These are phyloP conservation scores for Brassica nigra DNA, from an alignment of 345 rosid genomes.

Conservation along the genomic window DNA sequence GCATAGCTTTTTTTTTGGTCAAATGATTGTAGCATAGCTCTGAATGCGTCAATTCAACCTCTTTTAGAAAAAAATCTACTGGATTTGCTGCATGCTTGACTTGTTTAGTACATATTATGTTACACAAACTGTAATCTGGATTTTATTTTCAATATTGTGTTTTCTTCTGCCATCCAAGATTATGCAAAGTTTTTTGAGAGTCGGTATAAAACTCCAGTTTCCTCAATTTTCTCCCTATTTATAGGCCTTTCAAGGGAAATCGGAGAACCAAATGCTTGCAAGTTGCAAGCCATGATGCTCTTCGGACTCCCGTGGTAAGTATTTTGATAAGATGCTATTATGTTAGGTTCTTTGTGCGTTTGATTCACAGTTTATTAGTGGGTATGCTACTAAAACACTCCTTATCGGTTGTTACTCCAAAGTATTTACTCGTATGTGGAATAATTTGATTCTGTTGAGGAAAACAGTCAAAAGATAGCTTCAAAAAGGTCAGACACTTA, in stretches of 20 bases:
- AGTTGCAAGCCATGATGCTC: constrained; percentile 11
- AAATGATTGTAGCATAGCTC: neutral
- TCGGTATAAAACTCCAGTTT: neutral
- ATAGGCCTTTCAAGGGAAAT: constrained; percentile 49
- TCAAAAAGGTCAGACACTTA: neutral
- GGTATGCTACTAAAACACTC: neutral
- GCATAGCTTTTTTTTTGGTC: neutral
- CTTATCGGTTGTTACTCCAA: neutral
- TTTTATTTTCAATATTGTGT: neutral
- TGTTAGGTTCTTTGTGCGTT: neutral
- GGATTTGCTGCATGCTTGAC: neutral
- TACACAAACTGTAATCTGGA: neutral
- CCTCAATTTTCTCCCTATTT: neutral
- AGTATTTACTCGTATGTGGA: neutral
- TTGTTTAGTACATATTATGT: neutral
- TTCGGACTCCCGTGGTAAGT: constrained; percentile 55
- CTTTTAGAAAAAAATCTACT: neutral
- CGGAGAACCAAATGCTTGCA: constrained; percentile 30
- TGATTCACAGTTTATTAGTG: neutral
- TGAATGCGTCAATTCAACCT: neutral
- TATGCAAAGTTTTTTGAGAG: neutral
- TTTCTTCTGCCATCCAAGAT: neutral
- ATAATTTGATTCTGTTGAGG: neutral
- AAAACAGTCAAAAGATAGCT: neutral
- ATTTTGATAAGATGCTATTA: neutral